These are phyloP conservation scores for Somion occarium DNA, from an alignment of 1,284 basidiomycete species.

Conservation along the genomic window DNA sequence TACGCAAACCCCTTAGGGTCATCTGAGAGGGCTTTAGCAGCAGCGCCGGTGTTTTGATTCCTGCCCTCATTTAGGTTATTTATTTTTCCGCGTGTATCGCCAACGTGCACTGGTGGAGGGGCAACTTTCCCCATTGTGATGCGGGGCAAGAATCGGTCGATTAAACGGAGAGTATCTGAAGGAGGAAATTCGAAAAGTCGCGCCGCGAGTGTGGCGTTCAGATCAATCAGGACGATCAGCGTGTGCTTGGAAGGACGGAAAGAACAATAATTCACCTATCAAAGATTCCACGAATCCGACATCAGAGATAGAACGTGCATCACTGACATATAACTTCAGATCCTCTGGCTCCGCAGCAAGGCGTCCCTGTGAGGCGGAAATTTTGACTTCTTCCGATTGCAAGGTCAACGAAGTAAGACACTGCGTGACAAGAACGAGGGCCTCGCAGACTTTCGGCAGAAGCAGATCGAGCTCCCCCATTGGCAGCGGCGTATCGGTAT, in stretches of 20 bases:
- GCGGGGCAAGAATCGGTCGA: constrained; percentile 75
- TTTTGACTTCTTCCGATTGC: constrained; percentile 37
- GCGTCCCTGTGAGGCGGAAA: constrained; percentile 1
- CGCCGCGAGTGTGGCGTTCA: no score
- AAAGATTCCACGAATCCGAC: constrained; percentile 52
- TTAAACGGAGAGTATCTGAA: constrained; percentile 60
- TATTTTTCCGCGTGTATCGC: not conserved
- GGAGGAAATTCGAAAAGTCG: constrained; percentile 1
- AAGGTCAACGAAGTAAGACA: constrained; percentile 68
- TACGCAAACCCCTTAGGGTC: constrained; percentile 68
- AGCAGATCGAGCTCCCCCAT: constrained; percentile 50
- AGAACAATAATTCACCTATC: constrained; percentile 40
- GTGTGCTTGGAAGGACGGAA: not conserved
- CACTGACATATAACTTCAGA: constrained; percentile 14
- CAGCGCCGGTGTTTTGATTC: constrained; percentile 1
- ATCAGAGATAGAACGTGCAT: constrained; percentile 20
- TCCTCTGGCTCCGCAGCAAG: not conserved
- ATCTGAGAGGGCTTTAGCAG: constrained; percentile 10
- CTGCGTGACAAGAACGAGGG: constrained; percentile 72
- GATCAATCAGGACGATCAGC: not conserved
- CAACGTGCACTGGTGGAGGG: constrained; percentile 14
- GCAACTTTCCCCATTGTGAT: constrained; percentile 69
- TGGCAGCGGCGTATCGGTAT: constrained; percentile 11
- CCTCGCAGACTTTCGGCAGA: constrained; percentile 75
- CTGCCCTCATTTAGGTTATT: not conserved